phyloP scores from a whole-genome alignment of 192 early-diverging fungal species.

The Coemansia umbellata region DNA sequence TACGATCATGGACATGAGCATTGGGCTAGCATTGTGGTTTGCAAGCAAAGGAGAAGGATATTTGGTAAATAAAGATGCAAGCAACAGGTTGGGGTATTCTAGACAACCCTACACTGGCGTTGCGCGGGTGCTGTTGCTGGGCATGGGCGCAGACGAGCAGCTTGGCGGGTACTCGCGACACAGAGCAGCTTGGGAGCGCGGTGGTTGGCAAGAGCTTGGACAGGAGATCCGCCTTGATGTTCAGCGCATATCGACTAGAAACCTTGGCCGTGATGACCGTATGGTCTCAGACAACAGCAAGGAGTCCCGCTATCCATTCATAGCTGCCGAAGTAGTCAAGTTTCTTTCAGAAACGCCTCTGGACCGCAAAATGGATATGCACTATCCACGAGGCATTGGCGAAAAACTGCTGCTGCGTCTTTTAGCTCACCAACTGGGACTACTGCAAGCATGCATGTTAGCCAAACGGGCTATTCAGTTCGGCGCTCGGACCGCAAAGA shows the following conservation, averaged over 20 bases:
- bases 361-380: conserved; percentile 76
- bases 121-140: conserved; percentile 78
- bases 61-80: not conserved
- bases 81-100: conserved; percentile 36
- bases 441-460: conserved; percentile 56
- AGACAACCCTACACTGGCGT: conserved; percentile 36
- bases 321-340: conserved; percentile 66
- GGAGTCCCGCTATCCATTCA: conserved; percentile 86
- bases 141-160: conserved; percentile 93
- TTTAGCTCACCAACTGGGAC: conserved; percentile 65
- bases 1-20: conserved; percentile 96
- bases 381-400: conserved; percentile 75
- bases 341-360: conserved; percentile 67
- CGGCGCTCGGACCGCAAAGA: conserved; percentile 94
- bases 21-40: conserved; percentile 97
- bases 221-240: conserved; percentile 81
- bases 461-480: conserved; percentile 96
- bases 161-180: conserved; percentile 91
- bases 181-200: conserved; percentile 61
- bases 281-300: conserved; percentile 82
- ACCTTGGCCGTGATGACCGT: conserved; percentile 92
- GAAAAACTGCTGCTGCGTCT: conserved; percentile 86
- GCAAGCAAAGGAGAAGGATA: conserved; percentile 75
- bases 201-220: conserved; percentile 65
- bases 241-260: conserved; percentile 77